phyloP scores from a whole-genome alignment of 371 early-diverging fungal genomes.

The Paraphysoderma sedebokerense region DNA sequence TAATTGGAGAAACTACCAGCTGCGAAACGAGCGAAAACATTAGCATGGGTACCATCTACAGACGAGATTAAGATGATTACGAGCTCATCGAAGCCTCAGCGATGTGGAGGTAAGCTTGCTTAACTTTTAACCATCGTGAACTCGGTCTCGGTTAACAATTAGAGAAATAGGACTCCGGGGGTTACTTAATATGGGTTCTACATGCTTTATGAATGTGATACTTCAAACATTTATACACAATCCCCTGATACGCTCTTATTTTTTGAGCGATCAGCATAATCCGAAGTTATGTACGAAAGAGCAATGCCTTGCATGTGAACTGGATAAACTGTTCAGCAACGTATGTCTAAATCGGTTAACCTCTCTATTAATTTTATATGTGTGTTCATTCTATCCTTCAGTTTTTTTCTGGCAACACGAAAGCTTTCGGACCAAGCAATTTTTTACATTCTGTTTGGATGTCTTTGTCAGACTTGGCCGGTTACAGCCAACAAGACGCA shows the following conservation, averaged over 20 bases:
- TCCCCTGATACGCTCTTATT: constrained; percentile 67
- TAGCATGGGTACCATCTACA: no score
- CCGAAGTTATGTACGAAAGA: constrained; percentile 37
- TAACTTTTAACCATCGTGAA: constrained; percentile 1
- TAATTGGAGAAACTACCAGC: no score
- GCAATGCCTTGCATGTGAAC: constrained; percentile 85
- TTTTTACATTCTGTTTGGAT: constrained; percentile 82
- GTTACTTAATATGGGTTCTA: constrained; percentile 78
- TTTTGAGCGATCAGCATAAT: constrained; percentile 72
- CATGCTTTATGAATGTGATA: constrained; percentile 92
- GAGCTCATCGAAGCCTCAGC: neutral
- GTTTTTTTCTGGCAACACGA: constrained; percentile 48
- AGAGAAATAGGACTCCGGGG: constrained; percentile 81
- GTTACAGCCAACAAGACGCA: constrained; percentile 89
- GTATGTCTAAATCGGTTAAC: no score
- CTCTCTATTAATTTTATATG: constrained; percentile 2
- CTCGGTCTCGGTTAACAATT: no score
- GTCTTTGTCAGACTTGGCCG: constrained; percentile 64
- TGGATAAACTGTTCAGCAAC: constrained; percentile 62
- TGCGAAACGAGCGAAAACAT: no score
- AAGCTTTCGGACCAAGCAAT: constrained; percentile 63
- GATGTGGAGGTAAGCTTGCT: neutral
- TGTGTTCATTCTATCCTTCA: constrained; percentile 9
- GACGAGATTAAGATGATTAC: neutral
- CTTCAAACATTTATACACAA: constrained; percentile 85